phyloP scores from a whole-genome alignment of 768 basidiomycete species.

The Boletus rubropictus region DNA sequence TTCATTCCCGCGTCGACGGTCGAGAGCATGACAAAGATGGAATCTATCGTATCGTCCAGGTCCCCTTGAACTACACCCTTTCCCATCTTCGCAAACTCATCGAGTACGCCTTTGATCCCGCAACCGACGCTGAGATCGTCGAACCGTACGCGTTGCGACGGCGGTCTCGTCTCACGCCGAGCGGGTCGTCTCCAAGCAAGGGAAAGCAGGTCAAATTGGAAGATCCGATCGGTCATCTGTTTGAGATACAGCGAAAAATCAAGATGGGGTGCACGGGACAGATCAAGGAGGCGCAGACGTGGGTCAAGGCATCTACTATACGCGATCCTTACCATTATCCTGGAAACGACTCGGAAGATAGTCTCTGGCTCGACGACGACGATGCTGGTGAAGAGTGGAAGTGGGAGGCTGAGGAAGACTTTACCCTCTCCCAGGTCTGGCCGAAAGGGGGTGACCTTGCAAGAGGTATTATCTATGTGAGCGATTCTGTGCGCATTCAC shows the following conservation, averaged over 20 bases:
- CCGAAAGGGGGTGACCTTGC: constrained; percentile 36
- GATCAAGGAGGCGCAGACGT: constrained; percentile 45
- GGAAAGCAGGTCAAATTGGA: constrained; percentile 16
- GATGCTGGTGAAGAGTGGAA: constrained; percentile 47
- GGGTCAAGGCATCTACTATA: constrained; percentile 46
- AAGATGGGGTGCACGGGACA: constrained; percentile 44
- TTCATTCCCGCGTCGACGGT: constrained; percentile 31
- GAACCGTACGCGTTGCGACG: constrained; percentile 17
- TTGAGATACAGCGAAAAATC: constrained; percentile 52
- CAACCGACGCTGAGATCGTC: constrained; percentile 22
- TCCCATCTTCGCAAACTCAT: constrained; percentile 58
- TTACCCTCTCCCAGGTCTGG: constrained; percentile 56
- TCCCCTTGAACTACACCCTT: constrained; percentile 67
- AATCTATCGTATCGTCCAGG: constrained; percentile 60
- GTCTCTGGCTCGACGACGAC: constrained; percentile 25
- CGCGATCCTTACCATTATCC: constrained; percentile 44
- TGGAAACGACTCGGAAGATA: constrained; percentile 36
- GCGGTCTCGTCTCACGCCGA: constrained; percentile 24
- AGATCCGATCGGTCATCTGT: constrained; percentile 42
- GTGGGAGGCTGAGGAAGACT: constrained; percentile 70
- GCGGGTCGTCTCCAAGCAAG: constrained; percentile 11
- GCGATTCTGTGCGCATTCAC: constrained; percentile 20
- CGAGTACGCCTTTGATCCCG: constrained; percentile 47
- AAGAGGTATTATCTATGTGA: constrained; percentile 58
- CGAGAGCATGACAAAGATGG: constrained; percentile 37